phyloP scores from a whole-genome alignment of 2,329 filamentous ascomycete genomes.

The Neofusicoccum laricinum region DNA sequence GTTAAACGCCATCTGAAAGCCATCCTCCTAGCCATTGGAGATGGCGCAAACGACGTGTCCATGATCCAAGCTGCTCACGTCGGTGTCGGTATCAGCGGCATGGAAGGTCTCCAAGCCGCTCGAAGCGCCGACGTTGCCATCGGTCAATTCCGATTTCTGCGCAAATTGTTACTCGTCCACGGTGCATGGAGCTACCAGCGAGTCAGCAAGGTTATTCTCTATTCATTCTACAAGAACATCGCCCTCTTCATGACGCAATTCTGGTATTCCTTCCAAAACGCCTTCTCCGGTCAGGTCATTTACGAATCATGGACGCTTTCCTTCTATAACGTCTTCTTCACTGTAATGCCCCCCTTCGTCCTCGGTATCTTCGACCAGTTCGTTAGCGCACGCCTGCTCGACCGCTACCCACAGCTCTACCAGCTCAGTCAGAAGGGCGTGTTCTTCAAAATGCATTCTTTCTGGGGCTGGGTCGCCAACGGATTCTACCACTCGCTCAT shows the following conservation, averaged over 20 bases:
- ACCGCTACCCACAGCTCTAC: conserved; percentile 95
- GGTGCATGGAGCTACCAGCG: conserved; percentile 97
- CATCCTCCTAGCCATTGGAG: conserved; percentile 91
- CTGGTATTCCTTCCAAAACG: conserved; percentile 97
- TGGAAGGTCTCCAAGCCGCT: conserved; percentile 94
- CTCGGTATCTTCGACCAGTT: conserved; percentile 98
- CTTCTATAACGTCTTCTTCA: conserved; percentile 99
- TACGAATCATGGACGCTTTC: conserved; percentile 99
- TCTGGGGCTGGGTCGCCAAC: conserved; percentile 88
- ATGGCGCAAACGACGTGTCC: conserved; percentile 98
- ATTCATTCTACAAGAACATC: conserved; percentile 99
- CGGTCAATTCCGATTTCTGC: conserved; percentile 90
- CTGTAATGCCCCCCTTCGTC: conserved; percentile 85
- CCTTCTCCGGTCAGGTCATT: conserved; percentile 95
- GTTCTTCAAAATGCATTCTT: conserved; percentile 92
- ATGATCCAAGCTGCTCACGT: conserved; percentile 99
- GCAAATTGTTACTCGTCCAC: conserved; percentile 91
- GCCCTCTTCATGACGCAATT: conserved; percentile 99
- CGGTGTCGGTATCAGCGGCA: conserved; percentile 92
- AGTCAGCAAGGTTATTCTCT: conserved; percentile 93
- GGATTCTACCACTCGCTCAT: conserved; percentile 94
- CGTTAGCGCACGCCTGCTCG: conserved; percentile 87
- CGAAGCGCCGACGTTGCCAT: conserved; percentile 95
- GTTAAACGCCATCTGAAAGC: conserved; percentile 93
- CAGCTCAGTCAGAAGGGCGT: conserved; percentile 86